Percentiles rank a stretch among this genome's conserved stretches.
These are phyloP conservation scores for Cutaneotrichosporon dermatis DNA, from an alignment of 1,284 basidiomycete species.

Conservation along the genomic window DNA sequence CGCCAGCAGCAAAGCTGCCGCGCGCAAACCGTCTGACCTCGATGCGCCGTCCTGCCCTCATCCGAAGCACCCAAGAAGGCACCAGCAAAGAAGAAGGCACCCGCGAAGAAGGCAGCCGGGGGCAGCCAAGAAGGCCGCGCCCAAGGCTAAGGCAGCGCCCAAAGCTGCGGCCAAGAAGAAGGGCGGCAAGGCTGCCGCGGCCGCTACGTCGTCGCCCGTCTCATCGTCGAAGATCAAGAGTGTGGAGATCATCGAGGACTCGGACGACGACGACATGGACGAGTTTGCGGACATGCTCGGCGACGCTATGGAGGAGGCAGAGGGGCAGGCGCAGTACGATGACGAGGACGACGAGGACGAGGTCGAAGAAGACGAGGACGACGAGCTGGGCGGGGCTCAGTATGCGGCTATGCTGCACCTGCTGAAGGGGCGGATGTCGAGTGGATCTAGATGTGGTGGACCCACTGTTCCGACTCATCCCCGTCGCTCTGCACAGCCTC, in stretches of 20 bases:
- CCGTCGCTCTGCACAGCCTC: no score
- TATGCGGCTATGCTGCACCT: constrained; percentile 11
- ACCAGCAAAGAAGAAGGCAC: constrained; percentile 1
- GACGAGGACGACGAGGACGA: constrained; percentile 27
- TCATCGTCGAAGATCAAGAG: constrained; percentile 31
- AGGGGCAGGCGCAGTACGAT: constrained; percentile 12
- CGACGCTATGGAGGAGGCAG: constrained; percentile 29
- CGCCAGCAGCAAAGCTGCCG: neutral
- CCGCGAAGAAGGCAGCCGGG: constrained; percentile 7
- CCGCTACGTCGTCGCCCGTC: neutral
- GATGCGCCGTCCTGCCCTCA: neutral
- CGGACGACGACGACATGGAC: constrained; percentile 38
- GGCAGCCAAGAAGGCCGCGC: neutral
- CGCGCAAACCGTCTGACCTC: constrained; percentile 6
- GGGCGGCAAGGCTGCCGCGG: neutral
- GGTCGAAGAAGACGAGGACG: constrained; percentile 35
- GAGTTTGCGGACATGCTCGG: constrained; percentile 43
- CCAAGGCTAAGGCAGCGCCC: constrained; percentile 12
- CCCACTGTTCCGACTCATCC: no score
- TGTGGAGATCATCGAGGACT: constrained; percentile 42
- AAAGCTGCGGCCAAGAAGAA: constrained; percentile 19
- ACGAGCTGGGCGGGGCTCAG: constrained; percentile 35
- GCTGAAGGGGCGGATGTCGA: constrained; percentile 12
- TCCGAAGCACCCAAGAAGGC: neutral
- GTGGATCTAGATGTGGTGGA: constrained; percentile 12